These are phyloP conservation scores for Gymnopilus junonius DNA, from an alignment of 768 basidiomycete genomes.

Conservation along the genomic window DNA sequence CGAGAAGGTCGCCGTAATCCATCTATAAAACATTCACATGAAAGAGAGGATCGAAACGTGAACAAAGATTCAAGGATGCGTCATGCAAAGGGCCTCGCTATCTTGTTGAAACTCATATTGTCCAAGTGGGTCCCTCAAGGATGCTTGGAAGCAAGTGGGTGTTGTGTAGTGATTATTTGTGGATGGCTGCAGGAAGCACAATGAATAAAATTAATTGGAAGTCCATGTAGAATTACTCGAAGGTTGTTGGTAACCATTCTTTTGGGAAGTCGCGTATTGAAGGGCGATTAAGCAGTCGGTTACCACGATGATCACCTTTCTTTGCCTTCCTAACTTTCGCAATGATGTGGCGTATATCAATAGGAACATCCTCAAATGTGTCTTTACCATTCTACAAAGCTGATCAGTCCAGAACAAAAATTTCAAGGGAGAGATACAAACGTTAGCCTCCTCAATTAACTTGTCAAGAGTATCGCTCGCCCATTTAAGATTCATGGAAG, in stretches of 20 bases:
- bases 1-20: background rate
- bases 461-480: conserved; percentile 84
- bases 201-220: conserved; percentile 11
- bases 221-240: conserved; percentile 12
- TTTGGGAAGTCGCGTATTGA: conserved; percentile 81
- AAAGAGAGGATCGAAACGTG: background rate
- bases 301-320: conserved; percentile 69
- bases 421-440: conserved; percentile 40
- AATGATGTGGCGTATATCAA: conserved; percentile 83
- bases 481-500: conserved; percentile 93
- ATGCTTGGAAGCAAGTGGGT: background rate
- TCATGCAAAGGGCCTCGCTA: background rate
- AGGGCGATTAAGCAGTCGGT: conserved; percentile 57
- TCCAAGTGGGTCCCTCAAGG: background rate
- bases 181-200: background rate
- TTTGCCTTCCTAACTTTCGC: conserved; percentile 74
- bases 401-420: conserved; percentile 12
- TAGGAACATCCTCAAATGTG: conserved; percentile 66
- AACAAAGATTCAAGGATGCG: background rate
- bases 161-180: background rate
- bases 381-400: conserved; percentile 41
- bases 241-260: conserved; percentile 71
- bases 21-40: background rate
- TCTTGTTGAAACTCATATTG: background rate
- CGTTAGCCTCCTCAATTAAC: conserved; percentile 83